Evolutionary conservation across 2,329 filamentous ascomycete species (phyloP).

Genomic region (Pestalotiopsis sp.): DNA sequence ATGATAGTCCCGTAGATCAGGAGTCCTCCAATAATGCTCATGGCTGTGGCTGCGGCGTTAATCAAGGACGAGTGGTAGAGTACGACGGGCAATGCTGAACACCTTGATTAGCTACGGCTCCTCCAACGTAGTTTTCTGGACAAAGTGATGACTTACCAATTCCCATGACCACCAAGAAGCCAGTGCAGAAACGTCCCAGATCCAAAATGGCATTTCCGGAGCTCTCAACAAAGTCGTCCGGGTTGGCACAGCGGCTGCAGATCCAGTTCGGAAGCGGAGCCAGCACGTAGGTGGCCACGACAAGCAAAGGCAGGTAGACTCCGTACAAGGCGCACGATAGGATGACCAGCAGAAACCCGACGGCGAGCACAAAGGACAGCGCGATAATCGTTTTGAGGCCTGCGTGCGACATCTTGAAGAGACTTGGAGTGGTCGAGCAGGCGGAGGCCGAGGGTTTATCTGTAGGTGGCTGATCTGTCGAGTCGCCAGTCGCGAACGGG

Average conservation of each 20-base stretch:
- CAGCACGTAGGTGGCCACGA: conserved; percentile 93
- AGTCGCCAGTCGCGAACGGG: background rate
- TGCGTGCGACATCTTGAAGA: conserved; percentile 67
- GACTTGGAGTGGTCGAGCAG: conserved; percentile 11
- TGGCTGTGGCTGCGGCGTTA: conserved; percentile 81
- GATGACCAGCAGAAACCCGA: conserved; percentile 98
- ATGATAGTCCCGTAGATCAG: conserved; percentile 98
- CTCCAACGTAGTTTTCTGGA: background rate
- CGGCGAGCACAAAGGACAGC: conserved; percentile 97
- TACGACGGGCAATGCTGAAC: conserved; percentile 78
- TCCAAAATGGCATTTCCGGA: conserved; percentile 85
- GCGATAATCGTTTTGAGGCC: conserved; percentile 99
- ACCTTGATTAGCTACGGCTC: background rate
- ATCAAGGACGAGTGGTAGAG: conserved; percentile 89
- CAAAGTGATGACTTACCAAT: conserved; percentile 66
- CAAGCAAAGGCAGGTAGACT: conserved; percentile 91
- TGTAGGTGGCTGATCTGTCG: background rate
- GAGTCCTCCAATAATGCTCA: conserved; percentile 90
- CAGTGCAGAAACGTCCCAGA: conserved; percentile 90
- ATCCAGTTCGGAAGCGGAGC: conserved; percentile 97
- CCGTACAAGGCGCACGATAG: conserved; percentile 94
- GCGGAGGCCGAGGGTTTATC: background rate
- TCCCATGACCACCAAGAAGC: conserved; percentile 96
- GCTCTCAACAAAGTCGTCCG: conserved; percentile 93
- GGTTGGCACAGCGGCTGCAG: conserved; percentile 83